Evolutionary conservation across 2,329 filamentous ascomycete genomes (phyloP).

Genomic region (Balansia obtecta): DNA sequence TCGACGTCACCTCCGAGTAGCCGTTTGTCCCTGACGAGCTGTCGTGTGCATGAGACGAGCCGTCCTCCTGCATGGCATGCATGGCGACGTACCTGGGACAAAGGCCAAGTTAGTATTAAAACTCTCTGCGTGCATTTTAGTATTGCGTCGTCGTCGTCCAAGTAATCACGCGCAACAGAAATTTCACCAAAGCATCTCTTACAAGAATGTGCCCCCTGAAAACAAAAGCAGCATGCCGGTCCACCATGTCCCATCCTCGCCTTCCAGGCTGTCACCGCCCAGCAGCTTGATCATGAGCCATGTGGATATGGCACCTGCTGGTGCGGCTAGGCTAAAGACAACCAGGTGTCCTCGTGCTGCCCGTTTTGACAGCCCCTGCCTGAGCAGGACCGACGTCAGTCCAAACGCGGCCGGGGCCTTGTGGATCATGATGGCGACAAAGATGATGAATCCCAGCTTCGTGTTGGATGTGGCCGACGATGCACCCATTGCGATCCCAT

Average conservation of each 20-base stretch:
- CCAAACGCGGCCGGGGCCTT: conserved; percentile 95
- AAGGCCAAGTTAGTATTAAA: neutral
- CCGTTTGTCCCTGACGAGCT: conserved; percentile 37
- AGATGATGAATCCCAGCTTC: conserved; percentile 79
- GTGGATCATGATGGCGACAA: conserved; percentile 93
- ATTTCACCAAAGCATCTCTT: conserved; percentile 24
- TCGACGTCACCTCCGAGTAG: conserved; percentile 34
- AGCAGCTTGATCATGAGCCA: conserved; percentile 68
- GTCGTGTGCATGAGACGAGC: conserved; percentile 37
- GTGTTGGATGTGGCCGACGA: conserved; percentile 64
- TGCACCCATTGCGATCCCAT: conserved; percentile 91
- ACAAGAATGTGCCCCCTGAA: conserved; percentile 91
- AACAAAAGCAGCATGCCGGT: conserved; percentile 92
- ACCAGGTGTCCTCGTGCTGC: conserved; percentile 74
- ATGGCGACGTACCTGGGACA: conserved; percentile 76
- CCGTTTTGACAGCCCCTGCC: conserved; percentile 81
- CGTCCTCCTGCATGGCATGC: conserved; percentile 89
- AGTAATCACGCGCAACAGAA: neutral
- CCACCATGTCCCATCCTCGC: conserved; percentile 64
- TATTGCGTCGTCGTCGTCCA: neutral
- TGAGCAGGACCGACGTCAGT: conserved; percentile 76
- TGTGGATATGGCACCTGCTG: conserved; percentile 70
- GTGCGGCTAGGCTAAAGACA: conserved; percentile 84
- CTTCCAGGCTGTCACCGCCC: conserved; percentile 45
- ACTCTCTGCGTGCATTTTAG: neutral